phyloP scores from a whole-genome alignment of 805 yeast genomes.

The Wickerhamomyces rabaulensis region DNA sequence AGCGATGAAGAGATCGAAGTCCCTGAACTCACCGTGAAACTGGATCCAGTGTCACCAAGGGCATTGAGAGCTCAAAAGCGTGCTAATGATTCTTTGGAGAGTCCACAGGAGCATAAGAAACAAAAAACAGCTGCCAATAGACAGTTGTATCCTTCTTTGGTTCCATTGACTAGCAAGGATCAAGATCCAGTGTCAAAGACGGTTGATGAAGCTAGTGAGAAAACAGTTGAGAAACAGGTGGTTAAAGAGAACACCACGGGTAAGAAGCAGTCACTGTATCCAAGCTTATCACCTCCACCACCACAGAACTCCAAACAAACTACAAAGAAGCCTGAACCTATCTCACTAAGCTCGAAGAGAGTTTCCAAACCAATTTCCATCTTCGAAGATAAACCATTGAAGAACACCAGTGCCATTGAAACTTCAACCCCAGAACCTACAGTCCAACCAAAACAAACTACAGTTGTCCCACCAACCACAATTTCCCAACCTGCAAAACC shows the following conservation, averaged over 20 bases:
- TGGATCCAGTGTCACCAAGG: conserved; percentile 2
- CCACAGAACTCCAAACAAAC: neutral
- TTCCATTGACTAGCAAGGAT: neutral
- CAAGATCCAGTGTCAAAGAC: neutral
- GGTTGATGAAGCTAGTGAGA: neutral
- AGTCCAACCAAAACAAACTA: too few species aligned
- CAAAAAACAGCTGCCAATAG: conserved; percentile 2
- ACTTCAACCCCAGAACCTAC: neutral
- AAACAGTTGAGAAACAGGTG: neutral
- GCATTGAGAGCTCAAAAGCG: neutral
- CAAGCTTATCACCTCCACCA: neutral
- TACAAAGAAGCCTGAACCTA: neutral
- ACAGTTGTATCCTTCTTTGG: conserved; percentile 3
- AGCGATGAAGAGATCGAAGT: conserved; percentile 21
- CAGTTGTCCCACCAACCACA: too few species aligned
- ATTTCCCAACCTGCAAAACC: too few species aligned
- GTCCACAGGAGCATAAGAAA: neutral
- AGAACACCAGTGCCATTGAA: neutral
- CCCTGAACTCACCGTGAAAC: conserved; percentile 19
- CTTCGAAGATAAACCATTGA: neutral
- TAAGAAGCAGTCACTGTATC: conserved; percentile 1
- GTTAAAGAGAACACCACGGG: neutral
- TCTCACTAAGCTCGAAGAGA: neutral
- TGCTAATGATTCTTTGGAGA: neutral
- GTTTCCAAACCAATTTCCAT: neutral